Evolutionary conservation across 1,139 yeast species (phyloP).

Genomic region (Sugiyamaella neomexicana): DNA sequence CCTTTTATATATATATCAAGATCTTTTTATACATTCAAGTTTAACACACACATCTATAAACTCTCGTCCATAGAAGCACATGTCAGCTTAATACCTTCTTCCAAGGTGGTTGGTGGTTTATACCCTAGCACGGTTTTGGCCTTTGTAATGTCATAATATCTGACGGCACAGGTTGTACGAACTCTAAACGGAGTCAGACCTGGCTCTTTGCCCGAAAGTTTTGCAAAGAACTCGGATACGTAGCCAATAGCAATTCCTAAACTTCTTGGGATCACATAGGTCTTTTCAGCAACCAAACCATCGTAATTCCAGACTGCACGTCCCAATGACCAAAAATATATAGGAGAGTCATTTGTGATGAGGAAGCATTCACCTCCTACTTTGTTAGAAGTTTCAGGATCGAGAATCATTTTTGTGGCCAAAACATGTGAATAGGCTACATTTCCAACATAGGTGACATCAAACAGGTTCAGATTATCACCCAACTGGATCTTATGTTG

Average conservation of each 20-base stretch:
- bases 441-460: constrained; percentile 98
- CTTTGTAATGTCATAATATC: constrained; percentile 89
- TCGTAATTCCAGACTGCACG: constrained; percentile 97
- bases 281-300: constrained; percentile 72
- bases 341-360: constrained; percentile 90
- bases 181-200: constrained; percentile 97
- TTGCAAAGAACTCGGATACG: constrained; percentile 70
- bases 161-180: constrained; percentile 86
- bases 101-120: constrained; percentile 74
- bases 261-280: constrained; percentile 67
- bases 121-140: constrained; percentile 81
- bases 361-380: constrained; percentile 88
- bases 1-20: not conserved
- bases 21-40: not conserved
- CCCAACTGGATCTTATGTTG: constrained; percentile 94
- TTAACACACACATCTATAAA: not conserved
- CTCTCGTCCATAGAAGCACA: constrained; percentile 85
- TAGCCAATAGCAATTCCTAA: constrained; percentile 81
- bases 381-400: constrained; percentile 40
- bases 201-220: constrained; percentile 73
- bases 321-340: constrained; percentile 96
- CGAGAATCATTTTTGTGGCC: constrained; percentile 76
- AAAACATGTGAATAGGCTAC: constrained; percentile 96
- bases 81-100: constrained; percentile 78
- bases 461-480: constrained; percentile 88